Percentiles rank a stretch among this genome's conserved stretches.
Conservation (phyloP, 2,329 filamentous ascomycete species). For the Coniochaeta sp. region DNA sequence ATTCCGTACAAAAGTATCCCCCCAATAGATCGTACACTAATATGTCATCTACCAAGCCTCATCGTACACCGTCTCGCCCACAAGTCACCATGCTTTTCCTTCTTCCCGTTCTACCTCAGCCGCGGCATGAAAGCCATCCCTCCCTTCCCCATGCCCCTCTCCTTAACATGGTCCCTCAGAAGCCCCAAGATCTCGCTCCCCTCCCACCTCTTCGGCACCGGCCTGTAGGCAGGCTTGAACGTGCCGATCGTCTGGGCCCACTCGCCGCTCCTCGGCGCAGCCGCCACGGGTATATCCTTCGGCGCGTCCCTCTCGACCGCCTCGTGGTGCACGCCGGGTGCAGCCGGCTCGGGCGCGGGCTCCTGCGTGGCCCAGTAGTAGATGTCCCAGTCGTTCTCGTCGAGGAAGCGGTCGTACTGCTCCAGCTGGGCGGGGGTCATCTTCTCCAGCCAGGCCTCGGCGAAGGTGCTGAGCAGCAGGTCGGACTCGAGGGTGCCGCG, state of each 20-base stretch:
- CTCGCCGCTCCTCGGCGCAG: constrained; percentile 53
- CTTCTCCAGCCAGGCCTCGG: constrained; percentile 63
- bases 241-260: constrained; percentile 96
- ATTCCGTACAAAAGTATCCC: not conserved
- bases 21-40: not conserved
- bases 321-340: constrained; percentile 11
- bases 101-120: constrained; percentile 20
- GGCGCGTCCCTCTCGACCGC: constrained; percentile 10
- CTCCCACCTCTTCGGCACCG: constrained; percentile 79
- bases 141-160: constrained; percentile 30
- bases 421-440: constrained; percentile 69
- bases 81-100: not conserved
- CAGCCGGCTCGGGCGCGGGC: constrained; percentile 29
- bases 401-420: constrained; percentile 87
- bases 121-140: constrained; percentile 54
- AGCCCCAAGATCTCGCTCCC: constrained; percentile 71
- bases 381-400: constrained; percentile 99
- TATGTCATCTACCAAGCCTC: not conserved
- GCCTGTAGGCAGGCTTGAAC: constrained; percentile 88
- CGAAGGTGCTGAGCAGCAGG: constrained; percentile 93
- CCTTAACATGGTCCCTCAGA: constrained; percentile 73
- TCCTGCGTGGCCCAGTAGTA: constrained; percentile 99
- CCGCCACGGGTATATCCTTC: constrained; percentile 11
- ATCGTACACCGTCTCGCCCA: not conserved
- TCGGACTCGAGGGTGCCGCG: constrained; percentile 93